These are phyloP conservation scores for Aureobasidium musti DNA, from an alignment of 2,329 filamentous ascomycete genomes.

Conservation along the genomic window DNA sequence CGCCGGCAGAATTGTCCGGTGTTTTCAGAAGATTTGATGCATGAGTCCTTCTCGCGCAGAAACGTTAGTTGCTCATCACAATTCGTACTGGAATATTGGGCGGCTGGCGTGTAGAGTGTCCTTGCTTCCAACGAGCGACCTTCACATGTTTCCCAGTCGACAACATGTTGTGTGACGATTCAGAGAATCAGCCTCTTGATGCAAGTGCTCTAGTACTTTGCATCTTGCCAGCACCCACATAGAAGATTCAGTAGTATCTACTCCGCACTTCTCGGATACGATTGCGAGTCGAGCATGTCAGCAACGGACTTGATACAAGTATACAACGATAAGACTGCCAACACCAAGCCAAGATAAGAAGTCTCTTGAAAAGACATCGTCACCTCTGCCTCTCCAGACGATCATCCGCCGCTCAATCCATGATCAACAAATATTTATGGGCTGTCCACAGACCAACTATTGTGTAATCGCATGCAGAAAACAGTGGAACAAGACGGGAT, in stretches of 20 bases:
- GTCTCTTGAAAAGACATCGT: background rate
- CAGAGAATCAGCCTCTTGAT: background rate
- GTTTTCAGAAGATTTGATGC: slow-evolving; percentile 28
- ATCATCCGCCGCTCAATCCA: slow-evolving; percentile 24
- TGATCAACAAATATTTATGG: slow-evolving; percentile 11
- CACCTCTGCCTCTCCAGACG: slow-evolving; percentile 6
- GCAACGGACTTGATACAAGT: slow-evolving; percentile 20
- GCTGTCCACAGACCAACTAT: slow-evolving; percentile 11
- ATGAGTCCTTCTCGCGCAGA: slow-evolving; percentile 10
- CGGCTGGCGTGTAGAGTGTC: background rate
- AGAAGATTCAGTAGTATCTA: background rate
- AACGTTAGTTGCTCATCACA: slow-evolving; percentile 26
- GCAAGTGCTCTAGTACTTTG: background rate
- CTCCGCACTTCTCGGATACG: slow-evolving; percentile 4
- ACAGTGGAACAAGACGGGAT: background rate
- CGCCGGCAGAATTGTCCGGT: background rate
- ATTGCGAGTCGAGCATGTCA: slow-evolving; percentile 1
- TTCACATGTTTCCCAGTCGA: background rate
- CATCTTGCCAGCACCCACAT: background rate
- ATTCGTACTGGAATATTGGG: slow-evolving; percentile 5
- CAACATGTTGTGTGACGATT: slow-evolving; percentile 12
- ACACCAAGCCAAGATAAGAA: background rate
- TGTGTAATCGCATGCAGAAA: background rate
- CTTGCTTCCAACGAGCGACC: slow-evolving; percentile 6
- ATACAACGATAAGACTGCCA: background rate